These are phyloP conservation scores for Cokeromyces recurvatus DNA, from an alignment of 371 early-diverging fungal genomes.

Conservation along the genomic window DNA sequence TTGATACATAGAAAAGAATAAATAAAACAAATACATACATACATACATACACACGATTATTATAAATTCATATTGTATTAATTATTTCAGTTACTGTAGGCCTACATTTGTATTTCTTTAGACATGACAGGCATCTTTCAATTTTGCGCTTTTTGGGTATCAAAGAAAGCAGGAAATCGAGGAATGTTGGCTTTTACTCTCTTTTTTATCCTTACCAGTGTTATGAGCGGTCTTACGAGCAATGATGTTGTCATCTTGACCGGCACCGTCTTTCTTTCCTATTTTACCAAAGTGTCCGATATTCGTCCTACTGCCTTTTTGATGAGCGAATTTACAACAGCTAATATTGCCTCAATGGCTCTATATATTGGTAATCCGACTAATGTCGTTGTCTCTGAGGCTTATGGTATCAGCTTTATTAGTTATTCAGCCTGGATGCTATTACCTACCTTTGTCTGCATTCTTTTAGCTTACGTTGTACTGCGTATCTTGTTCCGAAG, in stretches of 20 bases:
- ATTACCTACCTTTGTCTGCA: constrained; percentile 61
- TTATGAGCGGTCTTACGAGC: constrained; percentile 71
- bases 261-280: constrained; percentile 72
- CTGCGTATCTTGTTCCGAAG: constrained; percentile 47
- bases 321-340: constrained; percentile 66
- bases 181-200: constrained; percentile 59
- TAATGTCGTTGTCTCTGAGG: constrained; percentile 79
- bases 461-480: constrained; percentile 47
- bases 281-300: constrained; percentile 62
- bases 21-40: neutral
- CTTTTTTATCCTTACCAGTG: constrained; percentile 64
- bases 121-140: constrained; percentile 76
- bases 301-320: constrained; percentile 62
- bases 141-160: constrained; percentile 65
- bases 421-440: constrained; percentile 79
- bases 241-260: constrained; percentile 83
- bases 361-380: constrained; percentile 84
- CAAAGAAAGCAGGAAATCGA: constrained; percentile 51
- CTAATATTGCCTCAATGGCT: constrained; percentile 79
- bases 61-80: too few relatives aligned
- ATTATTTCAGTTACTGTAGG: constrained; percentile 24
- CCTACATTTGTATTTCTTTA: constrained; percentile 80
- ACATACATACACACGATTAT: neutral
- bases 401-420: constrained; percentile 67
- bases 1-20: too few relatives aligned